Evolutionary conservation across 1,139 yeast genomes (phyloP), one percentile per base, ranked within the genome.

Genomic region (Saccharomyces hybrid): DNA sequence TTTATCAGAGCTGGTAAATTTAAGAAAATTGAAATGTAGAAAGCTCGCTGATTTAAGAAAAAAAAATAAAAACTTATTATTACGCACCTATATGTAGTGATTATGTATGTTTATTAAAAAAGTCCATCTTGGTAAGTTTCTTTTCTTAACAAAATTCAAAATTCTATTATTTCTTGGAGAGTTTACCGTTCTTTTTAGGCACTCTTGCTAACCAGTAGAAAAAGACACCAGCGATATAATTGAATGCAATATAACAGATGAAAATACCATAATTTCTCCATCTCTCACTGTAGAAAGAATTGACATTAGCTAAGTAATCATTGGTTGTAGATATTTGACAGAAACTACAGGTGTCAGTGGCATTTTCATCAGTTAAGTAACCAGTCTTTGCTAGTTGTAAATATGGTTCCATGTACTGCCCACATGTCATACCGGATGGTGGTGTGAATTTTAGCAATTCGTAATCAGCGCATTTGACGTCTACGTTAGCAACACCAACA

Each of bases 191-290:
- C 57, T 64, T 67, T 64, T 71, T 71, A 56, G 95, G 95, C 55
- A 87, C 95, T 73, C 95, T 81, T 20, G 82, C 81, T 50, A 84
- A 69, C 85, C 88, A 87, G 72, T 85, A 87, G 52, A 85, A 71
- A 66, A 78, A 69, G 27, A 83, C 65, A 7, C 85, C 78, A 25
- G 74, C 73, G 47, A 66, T 53, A 47, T 79, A 70, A 66, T 86
- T 83, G 67, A 85, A 74, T 46, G 69, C 67, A 60, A 65, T 65
- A 53, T 51, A 65, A 34, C 59, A 57, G 28, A 64, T 54, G 61
- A 79, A 78, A 53, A 83, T 75, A 65, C 90, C 91, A 58, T 76
- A 74, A 66, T 85, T 79, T 75, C 89, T 78, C 85, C 89, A 83
- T 67, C 80, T 76, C 57, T 76, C 72, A 14, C 65, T 51, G 63